phyloP scores from a whole-genome alignment of 1,139 yeast genomes.

The Torulaspora pretoriensis region DNA sequence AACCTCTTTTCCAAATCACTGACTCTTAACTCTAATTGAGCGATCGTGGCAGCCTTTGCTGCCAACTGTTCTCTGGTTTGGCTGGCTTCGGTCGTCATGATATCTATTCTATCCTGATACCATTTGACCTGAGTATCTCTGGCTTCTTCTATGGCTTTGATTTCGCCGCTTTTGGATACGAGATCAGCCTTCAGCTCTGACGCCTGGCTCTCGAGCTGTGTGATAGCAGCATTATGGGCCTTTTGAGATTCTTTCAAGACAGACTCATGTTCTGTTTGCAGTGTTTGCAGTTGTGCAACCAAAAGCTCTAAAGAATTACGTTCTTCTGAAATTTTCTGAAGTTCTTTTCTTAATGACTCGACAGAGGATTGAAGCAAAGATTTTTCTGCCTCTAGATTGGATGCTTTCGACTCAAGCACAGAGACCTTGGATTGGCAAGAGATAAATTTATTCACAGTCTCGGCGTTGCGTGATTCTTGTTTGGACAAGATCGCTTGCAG shows the following conservation, averaged over 20 bases:
- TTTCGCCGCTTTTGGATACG: conserved; percentile 6
- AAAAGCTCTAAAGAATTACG: conserved; percentile 50
- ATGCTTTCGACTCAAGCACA: conserved; percentile 44
- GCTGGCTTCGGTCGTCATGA: conserved; percentile 47
- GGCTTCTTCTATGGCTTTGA: conserved; percentile 39
- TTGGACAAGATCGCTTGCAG: conserved; percentile 54
- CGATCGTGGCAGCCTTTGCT: conserved; percentile 35
- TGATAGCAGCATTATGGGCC: conserved; percentile 45
- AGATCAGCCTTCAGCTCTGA: conserved; percentile 1
- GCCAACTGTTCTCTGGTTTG: conserved; percentile 42
- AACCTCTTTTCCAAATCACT: conserved; percentile 39
- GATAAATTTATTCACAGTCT: conserved; percentile 51
- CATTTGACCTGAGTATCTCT: conserved; percentile 58
- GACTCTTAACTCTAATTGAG: conserved; percentile 32
- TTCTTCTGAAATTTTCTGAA: conserved; percentile 35
- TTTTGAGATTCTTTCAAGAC: conserved; percentile 47
- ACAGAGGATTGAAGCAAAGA: conserved; percentile 40
- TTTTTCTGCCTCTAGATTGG: conserved; percentile 46
- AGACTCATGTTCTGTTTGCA: conserved; percentile 60
- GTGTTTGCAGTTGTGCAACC: conserved; percentile 57
- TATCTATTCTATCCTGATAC: conserved; percentile 64
- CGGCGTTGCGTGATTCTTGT: conserved; percentile 54
- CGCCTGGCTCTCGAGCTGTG: conserved; percentile 43
- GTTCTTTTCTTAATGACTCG: conserved; percentile 41
- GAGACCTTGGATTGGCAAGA: conserved; percentile 43